A percentile compares a stretch with the other conserved stretches of the same genome.
phyloP scores from a whole-genome alignment of 2,329 filamentous ascomycete genomes.

The Curvularia spicifera region DNA sequence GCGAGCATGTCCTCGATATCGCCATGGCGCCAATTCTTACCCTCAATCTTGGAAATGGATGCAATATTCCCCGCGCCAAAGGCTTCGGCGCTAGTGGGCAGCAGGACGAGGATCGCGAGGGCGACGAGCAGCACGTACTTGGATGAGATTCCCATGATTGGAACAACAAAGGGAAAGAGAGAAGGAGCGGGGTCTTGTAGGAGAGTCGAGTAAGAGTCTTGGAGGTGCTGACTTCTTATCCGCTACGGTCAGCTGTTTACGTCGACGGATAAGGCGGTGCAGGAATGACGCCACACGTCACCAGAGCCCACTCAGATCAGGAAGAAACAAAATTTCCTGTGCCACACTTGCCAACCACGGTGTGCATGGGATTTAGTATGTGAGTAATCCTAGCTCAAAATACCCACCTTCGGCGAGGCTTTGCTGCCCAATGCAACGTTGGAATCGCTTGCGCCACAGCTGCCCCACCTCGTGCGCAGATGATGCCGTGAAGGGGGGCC shows the following conservation, averaged over 20 bases:
- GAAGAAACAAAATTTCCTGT: background rate
- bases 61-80: constrained; percentile 59
- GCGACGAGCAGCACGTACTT: constrained; percentile 47
- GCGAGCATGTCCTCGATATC: constrained; percentile 61
- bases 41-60: constrained; percentile 51
- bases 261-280: constrained; percentile 19
- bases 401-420: constrained; percentile 8
- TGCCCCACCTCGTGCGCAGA: constrained; percentile 11
- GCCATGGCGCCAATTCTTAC: constrained; percentile 60
- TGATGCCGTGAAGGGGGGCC: constrained; percentile 5
- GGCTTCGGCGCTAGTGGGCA: constrained; percentile 46
- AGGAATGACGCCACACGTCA: constrained; percentile 18
- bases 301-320: constrained; percentile 1
- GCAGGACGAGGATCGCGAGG: constrained; percentile 46
- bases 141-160: constrained; percentile 42
- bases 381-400: background rate
- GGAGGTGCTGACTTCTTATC: constrained; percentile 8
- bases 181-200: background rate
- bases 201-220: constrained; percentile 8
- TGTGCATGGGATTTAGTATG: background rate
- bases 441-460: constrained; percentile 18
- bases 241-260: constrained; percentile 18
- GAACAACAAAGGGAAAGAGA: background rate
- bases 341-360: background rate
- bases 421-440: constrained; percentile 10